Base-by-base conservation (phyloP, 352 stramenopile genomes). In the Phytophthora pluvialis region DNA sequence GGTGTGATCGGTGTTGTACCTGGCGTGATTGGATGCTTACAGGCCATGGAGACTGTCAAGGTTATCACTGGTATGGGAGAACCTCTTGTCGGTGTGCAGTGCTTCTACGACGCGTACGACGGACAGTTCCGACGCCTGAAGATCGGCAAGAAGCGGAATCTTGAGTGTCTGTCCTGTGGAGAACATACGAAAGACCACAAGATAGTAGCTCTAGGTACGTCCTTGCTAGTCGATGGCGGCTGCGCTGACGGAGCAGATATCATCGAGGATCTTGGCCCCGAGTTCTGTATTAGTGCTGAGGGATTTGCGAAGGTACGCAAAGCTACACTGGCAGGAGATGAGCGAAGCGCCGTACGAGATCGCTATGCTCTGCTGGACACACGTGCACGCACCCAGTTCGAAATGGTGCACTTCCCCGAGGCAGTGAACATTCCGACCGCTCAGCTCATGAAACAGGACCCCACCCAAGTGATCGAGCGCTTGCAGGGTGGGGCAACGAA, bases 1-100 rank as follows among this genome's bases (percentile, higher is more conserved):
- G 97, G 98, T 38, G 97, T 99, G 2, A 51, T 99, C 12, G 98
- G 98, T 35, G 89, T 97, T 36, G 96, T 99, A 1, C 94, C 96
- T 13, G 94, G 95, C 10, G 80, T 98, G 4, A 97, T 99, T 61
- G 96, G 96, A 7, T 96, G 93, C 44, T 63, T 99, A 7, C 94
- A 99, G 54, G 94, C 97, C 7, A 81, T 98, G 32, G 95, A 99
- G 74, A 74, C 84, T 0, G 75, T 99, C 32, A 99, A 99, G 70
- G 52, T 99, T 21, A 44, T 99, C 18, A 86, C 82, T 0, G 73
- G 72, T 3, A 44, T 93, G 25, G 90, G 89, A 6, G 51, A 77
- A 44, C 65, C 78, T 39, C 68, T 95, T 35, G 73, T 77, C 0
- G 83, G 85, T 6, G 64, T 81, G 7, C 88, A 96, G 63, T 83